Evolutionary conservation across 371 early-diverging fungal genomes (phyloP).

Genomic region (Apophysomyces variabilis): DNA sequence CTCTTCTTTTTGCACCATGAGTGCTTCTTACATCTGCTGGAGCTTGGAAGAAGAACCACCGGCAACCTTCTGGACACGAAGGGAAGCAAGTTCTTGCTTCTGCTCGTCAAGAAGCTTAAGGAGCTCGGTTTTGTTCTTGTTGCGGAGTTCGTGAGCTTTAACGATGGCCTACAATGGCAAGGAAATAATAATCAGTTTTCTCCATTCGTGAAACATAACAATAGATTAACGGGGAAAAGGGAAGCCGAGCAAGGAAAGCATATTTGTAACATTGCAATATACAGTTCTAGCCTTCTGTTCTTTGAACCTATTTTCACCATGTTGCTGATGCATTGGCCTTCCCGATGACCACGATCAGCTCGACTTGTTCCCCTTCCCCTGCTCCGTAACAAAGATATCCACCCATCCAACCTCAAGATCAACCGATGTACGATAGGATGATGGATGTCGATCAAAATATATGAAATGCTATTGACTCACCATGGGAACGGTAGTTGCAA

Average conservation of each 20-base stretch:
- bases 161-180: conserved; percentile 69
- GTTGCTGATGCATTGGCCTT: background rate
- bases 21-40: conserved; percentile 72
- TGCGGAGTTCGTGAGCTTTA: conserved; percentile 91
- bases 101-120: conserved; percentile 83
- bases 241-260: background rate
- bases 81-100: conserved; percentile 85
- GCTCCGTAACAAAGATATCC: background rate
- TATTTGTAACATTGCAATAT: too few species aligned
- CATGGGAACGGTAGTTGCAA: conserved; percentile 11
- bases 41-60: conserved; percentile 60
- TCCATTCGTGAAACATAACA: background rate
- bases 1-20: background rate
- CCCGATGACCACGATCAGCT: background rate
- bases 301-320: background rate
- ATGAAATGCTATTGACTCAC: conserved; percentile 8
- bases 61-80: conserved; percentile 90
- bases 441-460: background rate
- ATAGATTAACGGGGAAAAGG: background rate
- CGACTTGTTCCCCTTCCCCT: background rate
- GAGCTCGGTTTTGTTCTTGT: conserved; percentile 88
- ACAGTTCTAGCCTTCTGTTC: background rate
- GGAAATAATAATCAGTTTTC: conserved; percentile 5
- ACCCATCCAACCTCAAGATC: background rate
- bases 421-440: background rate